Evolutionary conservation across 805 yeast species (phyloP).

Genomic region (Candida tallmaniae): DNA sequence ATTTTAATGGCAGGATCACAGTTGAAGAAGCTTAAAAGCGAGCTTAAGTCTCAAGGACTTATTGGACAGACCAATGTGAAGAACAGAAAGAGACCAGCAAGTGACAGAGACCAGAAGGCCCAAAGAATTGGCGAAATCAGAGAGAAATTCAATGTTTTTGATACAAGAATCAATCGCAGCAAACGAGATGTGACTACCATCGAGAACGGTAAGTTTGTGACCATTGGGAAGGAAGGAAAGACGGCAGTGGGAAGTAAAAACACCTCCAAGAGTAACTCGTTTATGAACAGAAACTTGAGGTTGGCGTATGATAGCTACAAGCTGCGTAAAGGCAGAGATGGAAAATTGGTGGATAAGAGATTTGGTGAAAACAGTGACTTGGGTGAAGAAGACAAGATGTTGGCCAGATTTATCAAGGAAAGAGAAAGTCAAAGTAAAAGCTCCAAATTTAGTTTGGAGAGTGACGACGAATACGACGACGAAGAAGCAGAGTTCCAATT

Average conservation of each 20-base stretch:
- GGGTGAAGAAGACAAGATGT: constrained; percentile 89
- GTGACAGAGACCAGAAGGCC: constrained; percentile 68
- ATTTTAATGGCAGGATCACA: constrained; percentile 77
- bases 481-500: constrained; percentile 47
- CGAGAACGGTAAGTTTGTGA: constrained; percentile 40
- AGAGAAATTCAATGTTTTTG: constrained; percentile 87
- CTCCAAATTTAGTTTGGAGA: constrained; percentile 51
- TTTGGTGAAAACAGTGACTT: constrained; percentile 84
- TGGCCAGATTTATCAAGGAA: constrained; percentile 90
- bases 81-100: constrained; percentile 49
- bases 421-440: constrained; percentile 58
- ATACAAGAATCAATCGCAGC: constrained; percentile 62
- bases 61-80: constrained; percentile 80
- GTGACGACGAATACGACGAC: constrained; percentile 51
- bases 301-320: constrained; percentile 64
- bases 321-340: constrained; percentile 63
- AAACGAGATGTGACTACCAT: constrained; percentile 50
- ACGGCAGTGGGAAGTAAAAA: too few relatives aligned
- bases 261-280: constrained; percentile 18
- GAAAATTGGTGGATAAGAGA: constrained; percentile 79
- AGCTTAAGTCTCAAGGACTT: constrained; percentile 71
- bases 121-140: constrained; percentile 57
- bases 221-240: constrained; percentile 33
- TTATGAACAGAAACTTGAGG: constrained; percentile 40
- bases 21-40: constrained; percentile 73